Base-by-base conservation (phyloP, 208 protist species). In the Strigomonas galati region DNA sequence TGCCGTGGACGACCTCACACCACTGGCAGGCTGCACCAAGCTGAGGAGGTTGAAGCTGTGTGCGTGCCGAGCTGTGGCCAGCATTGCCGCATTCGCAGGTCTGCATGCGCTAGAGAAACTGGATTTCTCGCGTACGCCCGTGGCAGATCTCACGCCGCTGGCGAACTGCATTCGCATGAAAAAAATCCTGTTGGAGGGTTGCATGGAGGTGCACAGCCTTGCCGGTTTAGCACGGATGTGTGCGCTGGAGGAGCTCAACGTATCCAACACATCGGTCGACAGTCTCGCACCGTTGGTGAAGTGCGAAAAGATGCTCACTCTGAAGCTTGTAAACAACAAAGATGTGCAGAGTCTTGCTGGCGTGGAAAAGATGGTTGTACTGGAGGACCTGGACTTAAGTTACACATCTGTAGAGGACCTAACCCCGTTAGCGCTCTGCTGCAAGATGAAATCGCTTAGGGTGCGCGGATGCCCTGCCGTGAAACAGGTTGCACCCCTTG, bases 61-160 rank as follows among this genome's bases (percentile, higher is more conserved):
- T 15, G 32, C 48, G 32, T 67, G 51, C 62, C 6, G 21, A 1
- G 35, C 43, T 1, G 32, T 67, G 51, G 4, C 19, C 14, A 40
- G 44, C 7, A 17, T 67, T 0, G 62, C 19, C 15, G 14, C 51
- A 51, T 51, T 67, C 32, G 32, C 44, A 5, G 24, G 35, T 31
- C 19, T 67, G 52, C 6, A 23, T 2, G 24, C 62, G n/a, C 31
- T 59, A 35, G 49, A 37, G 49, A 49, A 17, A 14, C 51, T 67
- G 0, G 46, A 51, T 26, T 35, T 59, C 32, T 35, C 35, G 21
- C 1, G 48, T 51, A 59, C 62, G 1, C 23, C 21, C 17, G 62
- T 59, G 27, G 51, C 46, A 1, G 62, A 59, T 26, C 35, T 67
- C 21, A 24, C 62, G 7, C 62, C 62, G 1, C 62, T 67, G 14